phyloP scores from a whole-genome alignment of 352 stramenopile species.

The Phytophthora idaei region DNA sequence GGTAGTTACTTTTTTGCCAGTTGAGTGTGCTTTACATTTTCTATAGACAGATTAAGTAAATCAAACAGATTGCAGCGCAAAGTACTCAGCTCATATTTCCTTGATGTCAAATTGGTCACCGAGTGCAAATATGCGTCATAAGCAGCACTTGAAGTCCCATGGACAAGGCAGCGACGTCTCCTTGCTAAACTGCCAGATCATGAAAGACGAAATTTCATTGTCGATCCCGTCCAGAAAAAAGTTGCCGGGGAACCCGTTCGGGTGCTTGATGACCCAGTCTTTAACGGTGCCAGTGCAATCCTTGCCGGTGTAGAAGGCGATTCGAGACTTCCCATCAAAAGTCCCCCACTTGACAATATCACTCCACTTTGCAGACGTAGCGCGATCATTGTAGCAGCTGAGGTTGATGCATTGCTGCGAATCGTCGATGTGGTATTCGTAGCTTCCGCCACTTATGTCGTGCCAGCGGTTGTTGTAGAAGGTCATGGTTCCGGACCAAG shows the following conservation, averaged over 20 bases:
- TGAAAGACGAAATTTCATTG: slow-evolving; percentile 33
- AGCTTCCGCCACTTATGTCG: slow-evolving; percentile 10
- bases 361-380: slow-evolving; percentile 27
- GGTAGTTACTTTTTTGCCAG: too few species aligned
- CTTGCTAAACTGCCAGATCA: slow-evolving; percentile 31
- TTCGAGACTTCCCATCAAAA: slow-evolving; percentile 20
- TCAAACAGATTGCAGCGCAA: too few species aligned
- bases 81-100: too few species aligned
- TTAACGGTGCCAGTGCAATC: slow-evolving; percentile 25
- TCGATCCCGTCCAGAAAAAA: slow-evolving; percentile 32
- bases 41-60: too few species aligned
- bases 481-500: slow-evolving; percentile 23
- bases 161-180: slow-evolving; percentile 24
- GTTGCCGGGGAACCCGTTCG: slow-evolving; percentile 19
- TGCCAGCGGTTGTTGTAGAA: slow-evolving; percentile 26
- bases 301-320: slow-evolving; percentile 36
- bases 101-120: too few species aligned
- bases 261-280: slow-evolving; percentile 26
- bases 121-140: not conserved
- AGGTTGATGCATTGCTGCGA: slow-evolving; percentile 36
- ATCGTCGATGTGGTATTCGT: slow-evolving; percentile 24
- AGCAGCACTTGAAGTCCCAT: slow-evolving; percentile 28
- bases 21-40: too few species aligned
- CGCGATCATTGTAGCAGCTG: slow-evolving; percentile 37
- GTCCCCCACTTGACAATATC: slow-evolving; percentile 18